Evolutionary conservation across 78 protist species (phyloP).

Genomic region (Bodo saltans): DNA sequence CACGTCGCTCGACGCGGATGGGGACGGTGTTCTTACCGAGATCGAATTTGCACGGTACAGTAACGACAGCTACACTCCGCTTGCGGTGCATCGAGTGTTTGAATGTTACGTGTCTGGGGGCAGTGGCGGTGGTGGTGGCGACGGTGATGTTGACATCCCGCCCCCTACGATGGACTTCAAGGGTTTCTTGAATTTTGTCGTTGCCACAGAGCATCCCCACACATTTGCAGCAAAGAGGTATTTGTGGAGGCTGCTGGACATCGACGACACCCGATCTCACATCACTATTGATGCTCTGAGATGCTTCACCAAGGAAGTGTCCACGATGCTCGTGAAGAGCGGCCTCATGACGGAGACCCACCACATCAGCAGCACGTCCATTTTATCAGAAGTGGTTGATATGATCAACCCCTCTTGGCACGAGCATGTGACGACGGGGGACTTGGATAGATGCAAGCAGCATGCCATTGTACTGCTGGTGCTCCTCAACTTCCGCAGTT

Average conservation of each 20-base stretch:
- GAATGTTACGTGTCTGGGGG: slow-evolving; percentile 11
- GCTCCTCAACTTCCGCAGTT: slow-evolving; percentile 31
- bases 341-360: not conserved
- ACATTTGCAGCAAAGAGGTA: not conserved
- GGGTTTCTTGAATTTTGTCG: slow-evolving; percentile 39
- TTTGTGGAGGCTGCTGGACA: slow-evolving; percentile 29
- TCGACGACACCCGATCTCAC: not conserved
- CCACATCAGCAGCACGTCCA: not conserved
- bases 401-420: slow-evolving; percentile 39
- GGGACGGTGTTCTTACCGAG: slow-evolving; percentile 42
- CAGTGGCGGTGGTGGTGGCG: no score
- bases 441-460: not conserved
- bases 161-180: slow-evolving; percentile 48
- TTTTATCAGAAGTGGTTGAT: slow-evolving; percentile 40
- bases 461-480: slow-evolving; percentile 23
- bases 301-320: slow-evolving; percentile 15
- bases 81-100: slow-evolving; percentile 24
- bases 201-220: slow-evolving; percentile 17
- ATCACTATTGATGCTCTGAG: not conserved
- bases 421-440: not conserved
- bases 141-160: no score
- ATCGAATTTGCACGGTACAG: slow-evolving; percentile 19
- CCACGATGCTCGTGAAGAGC: not conserved
- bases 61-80: not conserved
- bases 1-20: slow-evolving; percentile 37